Percentiles rank a stretch among this genome's conserved stretches.
Evolutionary conservation across 2,329 filamentous ascomycete genomes (phyloP).

Genomic region (Chrysosporium keratinophilum): DNA sequence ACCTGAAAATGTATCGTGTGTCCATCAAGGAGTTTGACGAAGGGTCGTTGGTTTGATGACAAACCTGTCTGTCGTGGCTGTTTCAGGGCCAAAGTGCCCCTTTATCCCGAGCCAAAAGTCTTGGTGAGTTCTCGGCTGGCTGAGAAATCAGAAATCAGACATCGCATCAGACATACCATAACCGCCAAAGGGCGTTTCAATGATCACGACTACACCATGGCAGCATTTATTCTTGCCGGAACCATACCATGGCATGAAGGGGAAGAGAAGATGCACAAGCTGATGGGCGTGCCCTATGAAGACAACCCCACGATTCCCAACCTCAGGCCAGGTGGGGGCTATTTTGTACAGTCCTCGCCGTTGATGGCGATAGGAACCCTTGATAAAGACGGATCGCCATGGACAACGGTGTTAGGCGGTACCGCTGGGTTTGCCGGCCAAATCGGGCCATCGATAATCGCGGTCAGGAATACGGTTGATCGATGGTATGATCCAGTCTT

Average conservation of each 20-base stretch:
- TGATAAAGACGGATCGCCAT: slow-evolving; percentile 55
- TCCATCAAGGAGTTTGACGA: background rate
- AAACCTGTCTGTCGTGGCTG: background rate
- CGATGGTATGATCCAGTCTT: slow-evolving; percentile 59
- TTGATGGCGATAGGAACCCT: slow-evolving; percentile 64
- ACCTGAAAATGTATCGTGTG: too few relatives aligned
- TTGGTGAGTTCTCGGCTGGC: background rate
- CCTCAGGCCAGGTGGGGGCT: slow-evolving; percentile 51
- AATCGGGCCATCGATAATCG: slow-evolving; percentile 54
- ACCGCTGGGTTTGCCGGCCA: slow-evolving; percentile 54
- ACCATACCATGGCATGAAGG: slow-evolving; percentile 50
- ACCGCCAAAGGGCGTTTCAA: background rate
- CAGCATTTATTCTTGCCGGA: slow-evolving; percentile 17
- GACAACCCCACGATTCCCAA: slow-evolving; percentile 59
- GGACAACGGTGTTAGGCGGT: slow-evolving; percentile 73
- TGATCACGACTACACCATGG: background rate
- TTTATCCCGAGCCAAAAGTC: background rate
- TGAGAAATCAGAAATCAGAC: background rate
- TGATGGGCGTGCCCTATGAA: slow-evolving; percentile 47
- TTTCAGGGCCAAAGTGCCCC: background rate
- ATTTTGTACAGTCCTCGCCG: slow-evolving; percentile 52
- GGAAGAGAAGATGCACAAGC: slow-evolving; percentile 54
- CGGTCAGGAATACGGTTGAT: slow-evolving; percentile 53
- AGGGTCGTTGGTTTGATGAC: background rate
- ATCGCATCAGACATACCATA: too few relatives aligned